phyloP scores from a whole-genome alignment of 345 rosid species.

The Populus pruinosa region DNA sequence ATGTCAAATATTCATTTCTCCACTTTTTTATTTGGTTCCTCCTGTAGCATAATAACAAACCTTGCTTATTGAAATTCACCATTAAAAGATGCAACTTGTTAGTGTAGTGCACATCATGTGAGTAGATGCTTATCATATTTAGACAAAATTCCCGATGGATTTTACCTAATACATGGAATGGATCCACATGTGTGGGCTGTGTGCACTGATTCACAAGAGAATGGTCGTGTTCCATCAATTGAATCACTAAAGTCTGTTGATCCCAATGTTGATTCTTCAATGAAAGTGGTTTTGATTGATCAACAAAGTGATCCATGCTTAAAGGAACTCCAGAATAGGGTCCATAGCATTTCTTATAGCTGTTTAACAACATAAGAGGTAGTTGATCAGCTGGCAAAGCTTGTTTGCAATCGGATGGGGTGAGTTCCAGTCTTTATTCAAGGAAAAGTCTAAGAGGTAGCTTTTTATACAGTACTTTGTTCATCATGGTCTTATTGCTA shows the following conservation, averaged over 20 bases:
- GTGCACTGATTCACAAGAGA: constrained; percentile 79
- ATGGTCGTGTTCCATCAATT: constrained; percentile 87
- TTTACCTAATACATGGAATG: constrained; percentile 83
- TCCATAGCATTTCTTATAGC: constrained; percentile 58
- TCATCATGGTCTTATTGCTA: constrained; percentile 29
- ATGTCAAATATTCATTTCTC: not conserved
- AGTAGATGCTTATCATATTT: constrained; percentile 92
- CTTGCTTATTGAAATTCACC: not conserved
- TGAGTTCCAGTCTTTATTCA: constrained; percentile 38
- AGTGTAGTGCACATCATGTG: constrained; percentile 53
- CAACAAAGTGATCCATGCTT: constrained; percentile 69
- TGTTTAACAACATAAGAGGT: constrained; percentile 79
- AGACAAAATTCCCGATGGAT: constrained; percentile 95
- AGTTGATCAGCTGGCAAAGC: constrained; percentile 92
- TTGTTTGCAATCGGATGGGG: constrained; percentile 92
- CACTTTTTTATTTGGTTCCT: not conserved
- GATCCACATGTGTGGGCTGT: constrained; percentile 88
- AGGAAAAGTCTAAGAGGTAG: constrained; percentile 3
- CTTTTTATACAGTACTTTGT: constrained; percentile 17
- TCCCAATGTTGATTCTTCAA: constrained; percentile 47
- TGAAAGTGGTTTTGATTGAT: constrained; percentile 86
- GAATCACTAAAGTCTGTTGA: constrained; percentile 79
- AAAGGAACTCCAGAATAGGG: constrained; percentile 81
- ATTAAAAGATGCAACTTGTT: constrained; percentile 16
- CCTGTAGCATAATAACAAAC: not conserved